Evolutionary conservation across 345 rosid genomes (phyloP).

Genomic region (Lepidium aucheri): DNA sequence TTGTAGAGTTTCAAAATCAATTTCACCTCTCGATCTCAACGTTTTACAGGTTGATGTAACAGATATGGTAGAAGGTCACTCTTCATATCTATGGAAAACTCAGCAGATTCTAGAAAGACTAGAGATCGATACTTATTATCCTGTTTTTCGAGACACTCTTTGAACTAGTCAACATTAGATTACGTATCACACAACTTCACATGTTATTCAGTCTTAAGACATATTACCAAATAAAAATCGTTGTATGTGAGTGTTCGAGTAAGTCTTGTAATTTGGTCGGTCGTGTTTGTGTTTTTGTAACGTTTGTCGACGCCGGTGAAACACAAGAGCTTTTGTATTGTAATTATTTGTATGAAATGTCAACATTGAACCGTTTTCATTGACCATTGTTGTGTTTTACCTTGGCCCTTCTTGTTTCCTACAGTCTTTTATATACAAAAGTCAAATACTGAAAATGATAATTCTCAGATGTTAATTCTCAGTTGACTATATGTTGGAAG

Average conservation of each 20-base stretch:
- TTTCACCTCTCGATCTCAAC: neutral
- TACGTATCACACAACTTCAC: neutral
- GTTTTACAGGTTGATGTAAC: constrained; percentile 71
- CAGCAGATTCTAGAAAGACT: constrained; percentile 64
- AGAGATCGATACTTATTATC: constrained; percentile 74
- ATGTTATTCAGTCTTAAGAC: neutral
- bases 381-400: neutral
- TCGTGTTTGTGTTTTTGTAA: neutral
- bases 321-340: constrained; percentile 3
- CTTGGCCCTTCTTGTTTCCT: neutral
- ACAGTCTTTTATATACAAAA: neutral
- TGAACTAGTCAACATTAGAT: neutral
- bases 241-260: neutral
- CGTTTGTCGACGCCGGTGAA: constrained; percentile 1
- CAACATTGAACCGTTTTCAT: neutral
- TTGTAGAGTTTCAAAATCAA: neutral
- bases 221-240: neutral
- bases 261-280: neutral
- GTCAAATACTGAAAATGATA: neutral
- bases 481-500: neutral
- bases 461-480: neutral
- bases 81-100: constrained; percentile 82
- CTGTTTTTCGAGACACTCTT: constrained; percentile 45
- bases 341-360: neutral
- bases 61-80: constrained; percentile 72